phyloP scores from a whole-genome alignment of 2,329 filamentous ascomycete species.

The Fusarium sp. region DNA sequence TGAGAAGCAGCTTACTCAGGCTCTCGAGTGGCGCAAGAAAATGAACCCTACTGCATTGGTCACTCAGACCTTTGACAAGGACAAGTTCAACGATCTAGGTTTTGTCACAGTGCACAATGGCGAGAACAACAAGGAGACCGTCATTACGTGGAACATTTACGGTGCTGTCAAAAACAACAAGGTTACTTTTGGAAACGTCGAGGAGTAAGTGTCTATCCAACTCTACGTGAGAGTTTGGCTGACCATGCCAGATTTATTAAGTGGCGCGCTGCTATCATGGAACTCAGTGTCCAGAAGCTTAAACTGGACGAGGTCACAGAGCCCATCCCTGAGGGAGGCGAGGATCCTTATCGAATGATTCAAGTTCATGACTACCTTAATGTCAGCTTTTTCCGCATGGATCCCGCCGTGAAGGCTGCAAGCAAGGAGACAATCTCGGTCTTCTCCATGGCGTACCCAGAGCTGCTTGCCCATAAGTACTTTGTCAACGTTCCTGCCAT shows the following conservation, averaged over 20 bases:
- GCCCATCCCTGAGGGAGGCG: slow-evolving; percentile 77
- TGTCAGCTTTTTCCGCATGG: slow-evolving; percentile 86
- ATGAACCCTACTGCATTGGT: slow-evolving; percentile 77
- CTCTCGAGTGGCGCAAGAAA: slow-evolving; percentile 84
- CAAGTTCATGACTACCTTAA: slow-evolving; percentile 95
- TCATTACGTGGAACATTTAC: slow-evolving; percentile 95
- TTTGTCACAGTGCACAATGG: slow-evolving; percentile 80
- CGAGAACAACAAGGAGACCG: slow-evolving; percentile 65
- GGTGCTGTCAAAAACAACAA: slow-evolving; percentile 85
- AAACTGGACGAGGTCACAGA: slow-evolving; percentile 75
- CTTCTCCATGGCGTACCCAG: slow-evolving; percentile 87
- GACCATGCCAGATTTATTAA: slow-evolving; percentile 76
- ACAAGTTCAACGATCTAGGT: slow-evolving; percentile 82
- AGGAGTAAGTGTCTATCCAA: slow-evolving; percentile 72
- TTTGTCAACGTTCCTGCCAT: slow-evolving; percentile 93
- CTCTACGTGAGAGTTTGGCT: slow-evolving; percentile 7
- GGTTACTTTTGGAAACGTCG: slow-evolving; percentile 83
- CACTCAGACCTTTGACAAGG: slow-evolving; percentile 70
- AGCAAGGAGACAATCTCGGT: slow-evolving; percentile 84
- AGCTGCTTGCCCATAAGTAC: slow-evolving; percentile 87
- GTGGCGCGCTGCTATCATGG: slow-evolving; percentile 93
- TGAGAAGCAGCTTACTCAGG: slow-evolving; percentile 80
- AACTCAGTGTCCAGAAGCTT: slow-evolving; percentile 81
- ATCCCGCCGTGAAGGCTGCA: slow-evolving; percentile 79
- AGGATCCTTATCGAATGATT: slow-evolving; percentile 89